Base-by-base conservation (phyloP, 306 rosid genomes). In the Pyrus betulifolia region DNA sequence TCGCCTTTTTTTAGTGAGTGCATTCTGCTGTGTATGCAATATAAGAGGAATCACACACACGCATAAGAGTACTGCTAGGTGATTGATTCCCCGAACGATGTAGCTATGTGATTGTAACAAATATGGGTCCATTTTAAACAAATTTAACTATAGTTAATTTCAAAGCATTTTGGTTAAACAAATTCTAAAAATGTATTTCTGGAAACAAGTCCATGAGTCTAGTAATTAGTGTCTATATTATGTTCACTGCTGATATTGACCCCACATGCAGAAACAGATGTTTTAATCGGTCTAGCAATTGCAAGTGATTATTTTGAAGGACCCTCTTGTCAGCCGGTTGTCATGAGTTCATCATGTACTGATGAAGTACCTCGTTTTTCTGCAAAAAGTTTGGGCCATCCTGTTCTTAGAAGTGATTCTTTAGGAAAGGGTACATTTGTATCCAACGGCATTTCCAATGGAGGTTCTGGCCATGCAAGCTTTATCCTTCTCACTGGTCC, bases 401-500 rank as follows among this genome's bases (percentile, higher is more conserved):
- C 25, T 23, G 25, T 23, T 23, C 25, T 23, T 23, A 23, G 25
- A 23, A 23, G 25, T 23, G 25, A 23, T 23, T 23, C 25, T 23
- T 23, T 23, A 23, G 25, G 25, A 23, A 91, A 86, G 86, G 88
- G 96, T 62, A 40, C 91, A 38, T 95, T 95, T 88, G 96, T 91
- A 42, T 91, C 97, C 72, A 92, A 95, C 57, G 89, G 92, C 70
- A 57, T 95, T 79, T 78, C 78, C 8, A 83, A 90, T 68, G 99
- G 99, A 82, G 97, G 99, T 78, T 77, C 96, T 74, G 80, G 78
- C 74, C 82, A 79, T 79, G 85, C 97, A 54, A 87, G 82, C 85
- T 90, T 92, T 75, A 83, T 91, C 77, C 97, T 95, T 77, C 89
- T 95, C 55, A 95, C 97, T 57, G 99, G 99, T 80, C 97, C 97